Evolutionary conservation across 179 eudicot genomes (phyloP).

Genomic region (Drosera spatulata): DNA sequence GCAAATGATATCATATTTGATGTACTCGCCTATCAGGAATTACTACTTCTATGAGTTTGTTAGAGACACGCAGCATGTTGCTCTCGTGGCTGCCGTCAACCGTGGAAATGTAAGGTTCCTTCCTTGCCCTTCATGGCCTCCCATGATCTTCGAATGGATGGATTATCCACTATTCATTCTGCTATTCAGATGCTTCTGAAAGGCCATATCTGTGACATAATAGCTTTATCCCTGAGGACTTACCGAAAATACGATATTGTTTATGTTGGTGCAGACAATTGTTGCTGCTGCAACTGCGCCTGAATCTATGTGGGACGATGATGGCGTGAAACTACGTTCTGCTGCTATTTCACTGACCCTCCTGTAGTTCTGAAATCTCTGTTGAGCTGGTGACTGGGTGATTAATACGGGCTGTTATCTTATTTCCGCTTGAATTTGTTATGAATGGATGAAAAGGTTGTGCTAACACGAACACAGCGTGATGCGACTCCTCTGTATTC

Average conservation of each 20-base stretch:
- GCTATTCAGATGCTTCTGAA: neutral
- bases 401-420: no score
- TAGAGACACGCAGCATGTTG: constrained; percentile 67
- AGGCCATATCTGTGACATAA: neutral
- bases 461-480: no score
- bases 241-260: neutral
- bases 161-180: neutral
- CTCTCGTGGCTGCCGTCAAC: constrained; percentile 78
- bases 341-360: constrained; percentile 78
- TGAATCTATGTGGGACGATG: constrained; percentile 62
- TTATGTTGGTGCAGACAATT: constrained; percentile 33
- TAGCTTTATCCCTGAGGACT: neutral
- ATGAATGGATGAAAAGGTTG: no score
- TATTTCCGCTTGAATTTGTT: no score
- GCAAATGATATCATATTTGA: neutral
- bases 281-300: constrained; percentile 89
- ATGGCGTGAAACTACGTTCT: constrained; percentile 89
- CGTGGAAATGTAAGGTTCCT: constrained; percentile 61
- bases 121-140: neutral
- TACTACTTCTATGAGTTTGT: constrained; percentile 90
- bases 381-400: neutral
- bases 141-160: neutral
- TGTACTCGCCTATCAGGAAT: constrained; percentile 44
- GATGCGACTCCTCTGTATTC: no score
- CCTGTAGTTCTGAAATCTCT: constrained; percentile 9